These are phyloP conservation scores for Metarhizium brunneum DNA, from an alignment of 2,329 filamentous ascomycete genomes.

Conservation along the genomic window DNA sequence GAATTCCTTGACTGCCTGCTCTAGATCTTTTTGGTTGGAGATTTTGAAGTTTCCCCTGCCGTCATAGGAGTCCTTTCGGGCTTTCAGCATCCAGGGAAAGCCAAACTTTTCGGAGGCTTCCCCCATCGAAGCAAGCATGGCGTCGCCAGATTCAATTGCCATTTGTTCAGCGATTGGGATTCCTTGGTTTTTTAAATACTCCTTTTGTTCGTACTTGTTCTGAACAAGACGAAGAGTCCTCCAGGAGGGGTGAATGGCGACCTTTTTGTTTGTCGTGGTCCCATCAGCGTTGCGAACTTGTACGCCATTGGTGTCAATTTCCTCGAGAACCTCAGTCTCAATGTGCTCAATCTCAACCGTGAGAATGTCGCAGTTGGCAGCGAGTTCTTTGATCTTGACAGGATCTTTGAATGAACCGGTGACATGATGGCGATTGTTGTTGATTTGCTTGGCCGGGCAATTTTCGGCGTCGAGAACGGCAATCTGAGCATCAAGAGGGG, in stretches of 20 bases:
- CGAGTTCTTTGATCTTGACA: conserved; percentile 70
- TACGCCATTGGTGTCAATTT: conserved; percentile 60
- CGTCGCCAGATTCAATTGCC: conserved; percentile 46
- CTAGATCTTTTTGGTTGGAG: conserved; percentile 33
- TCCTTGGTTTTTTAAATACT: conserved; percentile 57
- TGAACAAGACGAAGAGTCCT: conserved; percentile 81
- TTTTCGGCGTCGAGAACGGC: conserved; percentile 69
- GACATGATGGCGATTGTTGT: conserved; percentile 64
- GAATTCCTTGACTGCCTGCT: conserved; percentile 59
- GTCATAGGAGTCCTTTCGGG: conserved; percentile 83
- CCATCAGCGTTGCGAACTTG: conserved; percentile 28
- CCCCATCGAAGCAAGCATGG: conserved; percentile 50
- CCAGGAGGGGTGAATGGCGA: conserved; percentile 72
- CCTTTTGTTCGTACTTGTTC: conserved; percentile 88
- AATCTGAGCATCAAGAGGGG: conserved; percentile 63
- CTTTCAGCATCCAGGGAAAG: conserved; percentile 88
- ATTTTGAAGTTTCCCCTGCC: conserved; percentile 62
- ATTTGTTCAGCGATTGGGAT: conserved; percentile 67
- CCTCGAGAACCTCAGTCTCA: conserved; percentile 79
- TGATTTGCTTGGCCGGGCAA: conserved; percentile 79
- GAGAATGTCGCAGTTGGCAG: conserved; percentile 65
- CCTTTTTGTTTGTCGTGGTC: conserved; percentile 28
- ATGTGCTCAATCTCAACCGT: conserved; percentile 96
- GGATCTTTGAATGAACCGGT: conserved; percentile 82
- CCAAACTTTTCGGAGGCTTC: conserved; percentile 57